phyloP scores from a whole-genome alignment of 352 stramenopile species.

The Pythium monospermum region DNA sequence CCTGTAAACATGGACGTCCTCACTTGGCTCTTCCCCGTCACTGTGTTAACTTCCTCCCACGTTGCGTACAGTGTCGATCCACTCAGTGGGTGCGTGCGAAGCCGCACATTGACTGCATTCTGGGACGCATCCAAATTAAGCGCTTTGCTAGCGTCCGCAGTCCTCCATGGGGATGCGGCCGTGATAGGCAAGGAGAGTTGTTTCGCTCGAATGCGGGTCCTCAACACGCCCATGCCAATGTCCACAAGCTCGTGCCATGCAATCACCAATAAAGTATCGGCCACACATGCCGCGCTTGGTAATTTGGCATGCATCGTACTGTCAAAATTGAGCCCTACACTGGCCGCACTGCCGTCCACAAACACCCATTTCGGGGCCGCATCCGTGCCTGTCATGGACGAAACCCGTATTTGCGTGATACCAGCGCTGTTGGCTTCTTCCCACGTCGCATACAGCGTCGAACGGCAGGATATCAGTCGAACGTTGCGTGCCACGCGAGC shows the following conservation, averaged over 20 bases:
- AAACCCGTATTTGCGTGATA: constrained; percentile 39
- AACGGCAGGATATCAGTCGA: constrained; percentile 35
- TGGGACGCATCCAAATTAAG: constrained; percentile 45
- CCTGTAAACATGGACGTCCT: constrained; percentile 30
- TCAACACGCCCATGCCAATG: background rate
- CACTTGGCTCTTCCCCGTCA: constrained; percentile 30
- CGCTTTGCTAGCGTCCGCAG: constrained; percentile 26
- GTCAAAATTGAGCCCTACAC: constrained; percentile 37
- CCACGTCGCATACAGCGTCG: constrained; percentile 45
- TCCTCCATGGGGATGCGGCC: constrained; percentile 24
- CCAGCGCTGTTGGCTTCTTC: constrained; percentile 36
- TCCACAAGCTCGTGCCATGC: constrained; percentile 45
- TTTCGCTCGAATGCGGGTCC: constrained; percentile 31
- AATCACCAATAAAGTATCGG: constrained; percentile 29
- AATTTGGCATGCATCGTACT: constrained; percentile 18
- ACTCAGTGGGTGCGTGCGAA: constrained; percentile 22
- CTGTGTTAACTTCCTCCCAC: constrained; percentile 44
- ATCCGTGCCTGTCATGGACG: constrained; percentile 37
- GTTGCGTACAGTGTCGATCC: constrained; percentile 28
- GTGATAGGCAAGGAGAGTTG: background rate
- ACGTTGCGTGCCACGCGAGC: constrained; percentile 30
- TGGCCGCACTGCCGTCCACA: constrained; percentile 40
- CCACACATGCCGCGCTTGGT: constrained; percentile 39
- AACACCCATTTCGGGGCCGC: constrained; percentile 36
- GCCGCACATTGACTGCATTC: constrained; percentile 36